Base-by-base conservation (phyloP, 2,329 filamentous ascomycete genomes). In the Pseudogymnoascus sp. region DNA sequence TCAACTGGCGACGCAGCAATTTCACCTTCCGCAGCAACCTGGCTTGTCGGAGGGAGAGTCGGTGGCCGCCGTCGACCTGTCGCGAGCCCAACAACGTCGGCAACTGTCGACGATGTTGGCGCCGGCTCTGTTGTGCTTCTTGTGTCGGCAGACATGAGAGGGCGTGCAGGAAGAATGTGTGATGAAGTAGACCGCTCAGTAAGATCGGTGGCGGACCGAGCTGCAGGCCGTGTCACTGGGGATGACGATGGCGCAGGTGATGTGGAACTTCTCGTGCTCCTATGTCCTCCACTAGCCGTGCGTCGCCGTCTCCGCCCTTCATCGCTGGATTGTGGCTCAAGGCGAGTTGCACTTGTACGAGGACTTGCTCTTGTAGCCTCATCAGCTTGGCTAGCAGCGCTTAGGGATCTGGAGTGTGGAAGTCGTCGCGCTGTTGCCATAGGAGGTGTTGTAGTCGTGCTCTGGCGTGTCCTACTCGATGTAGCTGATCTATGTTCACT, bases 181-280 rank as follows among this genome's bases (percentile, higher is more conserved):
- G 66, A 62, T 62, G 70, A 69, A 23, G 66, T 66, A 64, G 79
- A 73, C 44, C 79, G 77, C 4, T 78, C 66, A 2, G 76, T 75
- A 8, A 91, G 76, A 70, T 92, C 88, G 1, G 84, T 88, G 57
- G 87, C 83, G 17, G 89, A 90, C 21, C 83, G 82, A 21, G 83
- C 78, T 11, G 83, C 81, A 44, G 82, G 80, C 61, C 79, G 77
- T 26, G 77, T 71, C 11, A 82, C 64, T 9, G 64, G 77, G 28
- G 78, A 71, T 42, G 78, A 72, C 1, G 77, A 73, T 61, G 76
- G 75, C 17, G 77, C 69, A 2, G 83, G 80, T 2, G 80, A 74
- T 5, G 83, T 86, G 6, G 80, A 76, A 66, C 82, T 84, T 60
- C 84, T 80, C n/a, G 78, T 77, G 7, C 59, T 61, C 35, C 38